Base-by-base conservation (phyloP, 176 grass and related monocot genomes). In the Oropetium thomaeum region DNA sequence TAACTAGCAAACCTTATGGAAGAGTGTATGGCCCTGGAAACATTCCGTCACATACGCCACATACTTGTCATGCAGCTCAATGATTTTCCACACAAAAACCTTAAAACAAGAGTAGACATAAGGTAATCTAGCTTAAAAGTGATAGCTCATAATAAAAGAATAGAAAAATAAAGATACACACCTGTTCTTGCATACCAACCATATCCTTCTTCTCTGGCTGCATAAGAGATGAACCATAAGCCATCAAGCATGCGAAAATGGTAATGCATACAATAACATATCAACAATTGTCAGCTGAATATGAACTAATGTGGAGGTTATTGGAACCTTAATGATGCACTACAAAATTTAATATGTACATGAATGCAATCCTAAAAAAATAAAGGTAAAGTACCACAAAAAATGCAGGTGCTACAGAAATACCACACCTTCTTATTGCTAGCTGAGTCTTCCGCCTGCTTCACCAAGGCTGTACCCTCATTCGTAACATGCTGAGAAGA, bases 381-480 rank as follows among this genome's bases (percentile, higher is more conserved):
- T 20, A 25, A 16, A 68, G 10, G 23, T 4, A 79, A 60, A n/a
- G n/a, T n/a, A n/a, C n/a, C 33, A 47, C 15, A 77, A 80, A 73
- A 32, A 57, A 79, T 12, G 29, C 5, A 78, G 74, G 19, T 39
- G 45, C 62, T 43, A n/a, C 60, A 64, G 34, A 65, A 78, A 89
- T 54, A 71, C 26, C 47, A 33, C 29, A 99, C 96, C 92, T 92
- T 95, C 69, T 92, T 99, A 73, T 87, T 96, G 72, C 83, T 92
- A 48, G 92, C 92, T 80, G 96, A 88, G 85, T 99, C 96, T 85
- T 99, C 96, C 20, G 92, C 92, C 79, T 99, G 96, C 80, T 99
- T 96, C 27, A 99, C 86, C 81, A 99, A 84, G 30, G 84, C 70
- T 40, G 82, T 99, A 40, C 96, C 96, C 73, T 96, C 92, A 29